Evolutionary conservation across 2,329 filamentous ascomycete genomes (phyloP).

Genomic region (Penicillium freii): DNA sequence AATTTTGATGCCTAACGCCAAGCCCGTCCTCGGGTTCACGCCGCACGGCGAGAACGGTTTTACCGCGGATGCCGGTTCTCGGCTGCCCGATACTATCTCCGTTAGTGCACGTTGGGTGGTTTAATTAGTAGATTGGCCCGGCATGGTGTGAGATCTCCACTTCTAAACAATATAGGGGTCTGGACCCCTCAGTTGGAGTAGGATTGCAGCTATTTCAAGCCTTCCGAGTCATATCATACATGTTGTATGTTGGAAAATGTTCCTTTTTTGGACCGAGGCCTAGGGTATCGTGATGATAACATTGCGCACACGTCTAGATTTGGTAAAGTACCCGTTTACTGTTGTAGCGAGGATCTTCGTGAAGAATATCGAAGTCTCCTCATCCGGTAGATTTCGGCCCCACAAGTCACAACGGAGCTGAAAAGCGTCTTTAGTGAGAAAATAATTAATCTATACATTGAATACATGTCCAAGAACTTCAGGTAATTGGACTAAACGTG

Average conservation of each 20-base stretch:
- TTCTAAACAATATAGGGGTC: not conserved
- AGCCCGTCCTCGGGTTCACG: not conserved
- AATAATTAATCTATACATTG: not conserved
- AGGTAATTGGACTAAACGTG: not conserved
- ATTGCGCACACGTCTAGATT: not conserved
- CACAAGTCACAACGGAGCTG: not conserved
- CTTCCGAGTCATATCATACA: not conserved
- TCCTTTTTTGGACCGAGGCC: too few species aligned
- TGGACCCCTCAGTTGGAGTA: not conserved
- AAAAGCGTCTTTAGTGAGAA: not conserved
- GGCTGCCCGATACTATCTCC: not conserved
- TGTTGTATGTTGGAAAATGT: not conserved
- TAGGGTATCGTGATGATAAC: not conserved
- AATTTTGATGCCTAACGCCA: conserved; percentile 7
- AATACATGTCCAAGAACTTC: not conserved
- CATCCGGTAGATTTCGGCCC: not conserved
- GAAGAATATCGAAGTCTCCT: not conserved
- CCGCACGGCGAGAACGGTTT: not conserved
- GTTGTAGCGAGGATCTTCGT: not conserved
- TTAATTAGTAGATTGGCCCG: not conserved
- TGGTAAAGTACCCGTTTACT: not conserved
- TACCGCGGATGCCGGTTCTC: not conserved
- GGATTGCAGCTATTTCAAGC: not conserved
- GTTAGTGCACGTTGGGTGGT: not conserved
- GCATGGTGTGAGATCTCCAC: not conserved